phyloP scores from a whole-genome alignment of 768 basidiomycete genomes.

The Lyophyllum decastes region DNA sequence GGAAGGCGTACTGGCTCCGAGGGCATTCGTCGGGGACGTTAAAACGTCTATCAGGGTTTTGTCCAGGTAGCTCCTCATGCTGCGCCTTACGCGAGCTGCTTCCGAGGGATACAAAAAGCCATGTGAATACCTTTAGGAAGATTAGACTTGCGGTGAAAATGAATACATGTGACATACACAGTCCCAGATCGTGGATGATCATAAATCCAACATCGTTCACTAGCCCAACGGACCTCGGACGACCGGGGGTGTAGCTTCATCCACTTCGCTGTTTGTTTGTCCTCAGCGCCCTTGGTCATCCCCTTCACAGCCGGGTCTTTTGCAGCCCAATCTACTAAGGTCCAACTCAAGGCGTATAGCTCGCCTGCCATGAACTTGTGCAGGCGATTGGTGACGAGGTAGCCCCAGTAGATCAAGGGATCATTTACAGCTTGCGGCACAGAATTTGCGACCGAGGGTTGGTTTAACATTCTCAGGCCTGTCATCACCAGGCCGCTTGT shows the following conservation, averaged over 20 bases:
- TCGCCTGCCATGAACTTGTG: constrained; percentile 96
- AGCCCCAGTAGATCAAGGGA: constrained; percentile 86
- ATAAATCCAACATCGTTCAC: constrained; percentile 97
- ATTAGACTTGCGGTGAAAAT: constrained; percentile 2
- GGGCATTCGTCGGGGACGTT: constrained; percentile 24
- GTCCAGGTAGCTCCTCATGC: constrained; percentile 55
- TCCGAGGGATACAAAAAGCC: constrained; percentile 95
- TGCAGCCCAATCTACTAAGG: constrained; percentile 86
- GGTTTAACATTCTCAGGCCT: background rate
- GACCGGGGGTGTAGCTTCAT: constrained; percentile 84
- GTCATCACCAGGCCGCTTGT: background rate
- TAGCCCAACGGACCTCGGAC: constrained; percentile 80
- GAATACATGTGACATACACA: constrained; percentile 57
- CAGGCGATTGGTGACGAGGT: constrained; percentile 85
- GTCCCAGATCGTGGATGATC: constrained; percentile 95
- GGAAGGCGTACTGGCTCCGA: constrained; percentile 30
- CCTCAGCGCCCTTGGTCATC: constrained; percentile 81
- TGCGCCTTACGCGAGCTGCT: constrained; percentile 64
- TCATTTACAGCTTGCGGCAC: constrained; percentile 37
- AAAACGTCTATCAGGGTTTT: constrained; percentile 38
- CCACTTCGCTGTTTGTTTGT: constrained; percentile 93
- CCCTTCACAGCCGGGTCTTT: constrained; percentile 67
- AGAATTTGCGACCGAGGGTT: background rate
- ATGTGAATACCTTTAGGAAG: constrained; percentile 75
- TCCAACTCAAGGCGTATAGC: constrained; percentile 87